Evolutionary conservation across 2,329 filamentous ascomycete genomes (phyloP).

Genomic region (Pleomassaria siparia): DNA sequence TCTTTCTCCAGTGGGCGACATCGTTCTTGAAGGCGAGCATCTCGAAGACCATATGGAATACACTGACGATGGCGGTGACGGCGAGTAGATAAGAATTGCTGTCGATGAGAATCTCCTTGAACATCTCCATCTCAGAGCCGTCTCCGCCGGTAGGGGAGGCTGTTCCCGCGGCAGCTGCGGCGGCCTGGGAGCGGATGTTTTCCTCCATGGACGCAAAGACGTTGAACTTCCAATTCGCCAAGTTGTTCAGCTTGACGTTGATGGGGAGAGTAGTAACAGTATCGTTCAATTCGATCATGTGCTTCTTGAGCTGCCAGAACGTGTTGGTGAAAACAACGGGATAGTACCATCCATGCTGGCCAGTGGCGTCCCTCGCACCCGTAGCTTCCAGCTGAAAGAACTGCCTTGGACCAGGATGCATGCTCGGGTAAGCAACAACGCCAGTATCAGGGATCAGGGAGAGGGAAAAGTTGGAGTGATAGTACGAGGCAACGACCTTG

Average conservation of each 20-base stretch:
- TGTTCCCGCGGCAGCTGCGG: slow-evolving; percentile 72
- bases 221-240: slow-evolving; percentile 86
- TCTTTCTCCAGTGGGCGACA: slow-evolving; percentile 96
- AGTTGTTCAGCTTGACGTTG: slow-evolving; percentile 79
- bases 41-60: slow-evolving; percentile 93
- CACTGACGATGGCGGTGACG: slow-evolving; percentile 79
- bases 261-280: slow-evolving; percentile 82
- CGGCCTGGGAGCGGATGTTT: slow-evolving; percentile 79
- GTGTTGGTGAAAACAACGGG: slow-evolving; percentile 91
- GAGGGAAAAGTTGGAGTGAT: slow-evolving; percentile 91
- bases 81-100: slow-evolving; percentile 89
- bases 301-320: slow-evolving; percentile 91
- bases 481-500: slow-evolving; percentile 80
- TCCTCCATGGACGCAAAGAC: slow-evolving; percentile 82
- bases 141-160: slow-evolving; percentile 77
- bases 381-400: slow-evolving; percentile 79
- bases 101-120: slow-evolving; percentile 93
- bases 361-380: slow-evolving; percentile 77
- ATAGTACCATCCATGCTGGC: slow-evolving; percentile 91
- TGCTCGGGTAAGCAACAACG: slow-evolving; percentile 63
- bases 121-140: slow-evolving; percentile 91
- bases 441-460: slow-evolving; percentile 83
- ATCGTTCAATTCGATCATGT: slow-evolving; percentile 90
- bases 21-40: slow-evolving; percentile 96
- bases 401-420: slow-evolving; percentile 74